A percentile compares a stretch with the other conserved stretches of the same genome.
Conservation (phyloP, 345 rosid species). For the Bruguiera parviflora region DNA sequence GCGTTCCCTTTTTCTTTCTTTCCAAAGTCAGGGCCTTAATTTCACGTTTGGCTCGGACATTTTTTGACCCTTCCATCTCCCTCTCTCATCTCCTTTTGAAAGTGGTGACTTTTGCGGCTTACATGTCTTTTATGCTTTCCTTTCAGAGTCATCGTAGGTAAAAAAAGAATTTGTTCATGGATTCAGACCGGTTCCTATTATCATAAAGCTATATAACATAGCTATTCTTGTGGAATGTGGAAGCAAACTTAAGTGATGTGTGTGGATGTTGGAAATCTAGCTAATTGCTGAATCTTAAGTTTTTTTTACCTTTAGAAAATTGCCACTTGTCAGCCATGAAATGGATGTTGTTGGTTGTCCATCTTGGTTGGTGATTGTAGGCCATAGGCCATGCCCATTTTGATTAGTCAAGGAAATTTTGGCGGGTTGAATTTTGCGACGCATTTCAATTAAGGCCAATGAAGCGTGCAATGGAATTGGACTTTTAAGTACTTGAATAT, state of each 20-base stretch:
- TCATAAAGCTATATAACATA: no score
- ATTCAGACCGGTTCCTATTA: not conserved
- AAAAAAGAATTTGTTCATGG: not conserved
- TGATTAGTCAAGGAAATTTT: not conserved
- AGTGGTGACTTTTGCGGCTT: constrained; percentile 19
- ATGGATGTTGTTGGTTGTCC: not conserved
- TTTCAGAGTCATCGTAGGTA: constrained; percentile 22
- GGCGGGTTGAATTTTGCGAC: constrained; percentile 13
- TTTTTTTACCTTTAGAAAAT: constrained; percentile 3
- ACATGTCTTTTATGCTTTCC: constrained; percentile 5
- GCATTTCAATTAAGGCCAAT: not conserved
- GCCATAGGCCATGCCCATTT: not conserved
- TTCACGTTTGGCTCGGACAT: constrained; percentile 24
- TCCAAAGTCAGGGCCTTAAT: constrained; percentile 16
- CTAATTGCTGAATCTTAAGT: no score
- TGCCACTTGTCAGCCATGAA: not conserved
- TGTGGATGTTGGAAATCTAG: not conserved
- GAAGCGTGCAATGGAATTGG: not conserved
- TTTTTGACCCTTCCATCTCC: constrained; percentile 22
- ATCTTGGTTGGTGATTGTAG: constrained; percentile 8
- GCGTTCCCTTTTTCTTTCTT: constrained; percentile 26
- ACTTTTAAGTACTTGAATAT: not conserved
- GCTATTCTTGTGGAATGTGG: no score
- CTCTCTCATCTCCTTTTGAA: constrained; percentile 19
- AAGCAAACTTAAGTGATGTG: no score